These are phyloP conservation scores for Neofusicoccum ribis DNA, from an alignment of 2,329 filamentous ascomycete species.

Conservation along the genomic window DNA sequence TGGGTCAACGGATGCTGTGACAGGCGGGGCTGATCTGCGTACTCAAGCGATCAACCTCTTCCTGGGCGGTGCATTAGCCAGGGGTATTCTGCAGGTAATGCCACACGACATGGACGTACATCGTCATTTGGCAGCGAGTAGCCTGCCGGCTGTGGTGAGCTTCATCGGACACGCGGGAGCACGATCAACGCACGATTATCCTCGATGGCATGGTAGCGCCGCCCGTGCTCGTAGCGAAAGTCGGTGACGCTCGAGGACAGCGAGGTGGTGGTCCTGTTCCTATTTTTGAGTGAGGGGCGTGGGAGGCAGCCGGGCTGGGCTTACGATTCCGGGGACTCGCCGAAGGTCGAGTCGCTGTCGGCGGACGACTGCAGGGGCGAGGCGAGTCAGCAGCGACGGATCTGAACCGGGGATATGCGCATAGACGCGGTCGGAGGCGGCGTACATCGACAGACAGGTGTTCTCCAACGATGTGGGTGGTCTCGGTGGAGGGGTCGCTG, in stretches of 20 bases:
- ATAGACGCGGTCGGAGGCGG: neutral
- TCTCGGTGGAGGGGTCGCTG: neutral
- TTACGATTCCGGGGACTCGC: slow-evolving; percentile 12
- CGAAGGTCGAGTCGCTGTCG: slow-evolving; percentile 18
- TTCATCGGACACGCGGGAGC: neutral
- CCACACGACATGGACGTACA: slow-evolving; percentile 15
- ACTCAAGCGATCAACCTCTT: slow-evolving; percentile 28
- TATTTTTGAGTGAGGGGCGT: neutral
- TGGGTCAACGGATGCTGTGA: neutral
- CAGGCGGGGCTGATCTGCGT: neutral
- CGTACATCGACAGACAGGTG: slow-evolving; percentile 16
- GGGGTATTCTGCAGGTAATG: neutral
- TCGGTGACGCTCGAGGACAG: slow-evolving; percentile 17
- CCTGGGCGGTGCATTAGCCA: slow-evolving; percentile 17
- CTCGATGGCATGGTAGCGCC: slow-evolving; percentile 21
- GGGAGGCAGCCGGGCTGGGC: neutral
- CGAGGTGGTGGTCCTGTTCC: slow-evolving; percentile 20
- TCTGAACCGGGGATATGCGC: neutral
- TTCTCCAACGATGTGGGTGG: slow-evolving; percentile 15
- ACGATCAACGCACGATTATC: slow-evolving; percentile 9
- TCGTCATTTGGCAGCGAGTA: slow-evolving; percentile 29
- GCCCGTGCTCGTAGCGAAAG: slow-evolving; percentile 20
- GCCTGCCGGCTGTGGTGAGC: slow-evolving; percentile 18
- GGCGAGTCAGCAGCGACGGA: neutral
- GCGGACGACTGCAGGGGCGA: neutral